Percentiles rank a stretch among this genome's conserved stretches.
These are phyloP conservation scores for Scedosporium apiospermum DNA, from an alignment of 2,329 filamentous ascomycete genomes.

Conservation along the genomic window DNA sequence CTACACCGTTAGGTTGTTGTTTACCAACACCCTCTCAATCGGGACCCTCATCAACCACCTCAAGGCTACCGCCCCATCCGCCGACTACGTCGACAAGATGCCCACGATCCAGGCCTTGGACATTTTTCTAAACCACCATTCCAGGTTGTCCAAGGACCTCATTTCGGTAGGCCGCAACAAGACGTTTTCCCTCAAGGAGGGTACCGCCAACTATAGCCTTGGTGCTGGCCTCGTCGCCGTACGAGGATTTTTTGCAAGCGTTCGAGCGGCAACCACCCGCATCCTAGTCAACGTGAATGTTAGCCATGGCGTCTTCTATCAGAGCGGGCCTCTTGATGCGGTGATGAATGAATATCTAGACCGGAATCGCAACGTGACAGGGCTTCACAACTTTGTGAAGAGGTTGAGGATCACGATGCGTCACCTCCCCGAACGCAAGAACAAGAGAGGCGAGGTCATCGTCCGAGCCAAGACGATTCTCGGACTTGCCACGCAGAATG, in stretches of 20 bases:
- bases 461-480: slow-evolving; percentile 26
- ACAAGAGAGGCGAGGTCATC: slow-evolving; percentile 21
- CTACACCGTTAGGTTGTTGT: slow-evolving; percentile 15
- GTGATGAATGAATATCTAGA: slow-evolving; percentile 9
- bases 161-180: slow-evolving; percentile 35
- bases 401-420: slow-evolving; percentile 25
- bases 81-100: slow-evolving; percentile 11
- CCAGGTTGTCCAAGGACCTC: slow-evolving; percentile 26
- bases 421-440: slow-evolving; percentile 24
- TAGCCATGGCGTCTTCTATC: slow-evolving; percentile 39
- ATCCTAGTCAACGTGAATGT: slow-evolving; percentile 47
- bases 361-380: slow-evolving; percentile 2
- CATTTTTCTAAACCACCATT: slow-evolving; percentile 36
- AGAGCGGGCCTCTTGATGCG: slow-evolving; percentile 14
- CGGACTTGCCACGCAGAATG: slow-evolving; percentile 23
- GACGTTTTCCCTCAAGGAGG: slow-evolving; percentile 30
- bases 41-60: slow-evolving; percentile 17
- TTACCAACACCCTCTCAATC: slow-evolving; percentile 16
- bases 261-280: slow-evolving; percentile 41
- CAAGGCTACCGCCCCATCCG: slow-evolving; percentile 14
- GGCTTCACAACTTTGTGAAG: slow-evolving; percentile 26
- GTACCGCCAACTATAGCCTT: slow-evolving; percentile 4
- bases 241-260: slow-evolving; percentile 47
- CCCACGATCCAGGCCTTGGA: slow-evolving; percentile 32
- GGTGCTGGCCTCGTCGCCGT: slow-evolving; percentile 23